Percentiles rank a stretch among this genome's conserved stretches.
Evolutionary conservation across 2,329 filamentous ascomycete genomes (phyloP).

Genomic region (Epichloe scottii): DNA sequence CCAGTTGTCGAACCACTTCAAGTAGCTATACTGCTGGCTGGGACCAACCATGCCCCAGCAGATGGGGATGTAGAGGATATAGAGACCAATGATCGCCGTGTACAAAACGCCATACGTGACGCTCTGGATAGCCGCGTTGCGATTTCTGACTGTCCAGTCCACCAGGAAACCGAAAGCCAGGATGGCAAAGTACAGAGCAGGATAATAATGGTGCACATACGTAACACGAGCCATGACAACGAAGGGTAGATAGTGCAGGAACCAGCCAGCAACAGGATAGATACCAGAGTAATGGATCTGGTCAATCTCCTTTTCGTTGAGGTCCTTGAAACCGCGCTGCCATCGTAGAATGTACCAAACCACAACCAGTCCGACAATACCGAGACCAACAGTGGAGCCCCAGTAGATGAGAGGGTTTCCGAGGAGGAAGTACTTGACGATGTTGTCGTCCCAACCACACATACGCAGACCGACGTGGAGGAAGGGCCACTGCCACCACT

Average conservation of each 20-base stretch:
- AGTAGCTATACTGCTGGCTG: slow-evolving; percentile 73
- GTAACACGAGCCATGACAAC: slow-evolving; percentile 97
- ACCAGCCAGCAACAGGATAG: slow-evolving; percentile 88
- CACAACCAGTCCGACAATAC: slow-evolving; percentile 57
- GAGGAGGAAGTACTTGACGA: slow-evolving; percentile 96
- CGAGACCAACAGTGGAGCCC: slow-evolving; percentile 74
- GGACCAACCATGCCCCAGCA: slow-evolving; percentile 90
- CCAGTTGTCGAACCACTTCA: slow-evolving; percentile 91
- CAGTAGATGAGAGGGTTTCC: slow-evolving; percentile 96
- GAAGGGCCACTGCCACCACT: slow-evolving; percentile 98
- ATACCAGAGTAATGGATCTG: slow-evolving; percentile 89
- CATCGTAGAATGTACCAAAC: slow-evolving; percentile 83
- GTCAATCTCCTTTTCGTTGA: slow-evolving; percentile 70
- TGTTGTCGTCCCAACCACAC: slow-evolving; percentile 95
- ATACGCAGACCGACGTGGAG: slow-evolving; percentile 91
- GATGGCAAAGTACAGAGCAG: slow-evolving; percentile 94
- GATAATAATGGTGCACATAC: slow-evolving; percentile 99
- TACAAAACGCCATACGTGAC: slow-evolving; percentile 66
- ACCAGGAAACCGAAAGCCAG: slow-evolving; percentile 75
- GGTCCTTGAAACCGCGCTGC: slow-evolving; percentile 86
- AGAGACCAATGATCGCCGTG: slow-evolving; percentile 61
- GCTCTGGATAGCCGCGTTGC: slow-evolving; percentile 51
- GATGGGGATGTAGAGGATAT: slow-evolving; percentile 82
- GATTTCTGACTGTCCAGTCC: slow-evolving; percentile 66
- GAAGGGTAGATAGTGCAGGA: slow-evolving; percentile 92